Base-by-base conservation (phyloP, 2,329 filamentous ascomycete genomes). In the Zymoseptoria ardabiliae region DNA sequence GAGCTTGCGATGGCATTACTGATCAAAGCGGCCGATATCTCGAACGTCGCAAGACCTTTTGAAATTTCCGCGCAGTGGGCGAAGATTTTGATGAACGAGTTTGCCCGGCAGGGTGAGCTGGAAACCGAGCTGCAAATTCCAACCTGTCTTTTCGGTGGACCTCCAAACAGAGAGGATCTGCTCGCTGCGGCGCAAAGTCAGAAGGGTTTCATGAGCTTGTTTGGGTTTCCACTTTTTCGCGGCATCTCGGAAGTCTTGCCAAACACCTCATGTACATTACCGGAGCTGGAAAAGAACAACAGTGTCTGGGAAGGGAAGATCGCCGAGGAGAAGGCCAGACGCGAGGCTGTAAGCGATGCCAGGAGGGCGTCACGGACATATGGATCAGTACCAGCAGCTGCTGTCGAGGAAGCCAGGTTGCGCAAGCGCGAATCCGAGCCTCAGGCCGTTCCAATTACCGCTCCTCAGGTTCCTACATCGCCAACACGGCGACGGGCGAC, bases 11-110 rank as follows among this genome's bases (percentile, higher is more conserved):
- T 94, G 75, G 91, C 91, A 13, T 78, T 99, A 58, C 78, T 99
- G 60, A 97, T 99, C 76, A 99, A 99, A 74, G 97, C 94, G 72
- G 94, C 94, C 48, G 94, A 99, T 74, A 97, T 99, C 71, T 97
- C 93, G 77, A 99, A 99, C 72, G 94, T 97, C 73, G 91, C 92
- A 57, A 86, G 94, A 58, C 88, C 86, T 58, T 92, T 94, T 72
- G 82, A 88, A 58, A 85, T 91, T 23, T 94, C 94, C 21, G 80
- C 90, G 50, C 82, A 88, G 72, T 99, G 94, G 94, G 96, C 94
- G 69, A 83, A 88, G 68, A 92, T 96, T 53, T 80, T 99, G n/a
- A 93, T 94, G 17, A 90, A 96, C 63, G 94, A 99, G 72, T 97
- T 97, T 69, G 88, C 92, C 45, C 86, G 94, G 55, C 94, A 99